Base-by-base conservation (phyloP, 1,284 basidiomycete species). In the Trichosporon sp. region DNA sequence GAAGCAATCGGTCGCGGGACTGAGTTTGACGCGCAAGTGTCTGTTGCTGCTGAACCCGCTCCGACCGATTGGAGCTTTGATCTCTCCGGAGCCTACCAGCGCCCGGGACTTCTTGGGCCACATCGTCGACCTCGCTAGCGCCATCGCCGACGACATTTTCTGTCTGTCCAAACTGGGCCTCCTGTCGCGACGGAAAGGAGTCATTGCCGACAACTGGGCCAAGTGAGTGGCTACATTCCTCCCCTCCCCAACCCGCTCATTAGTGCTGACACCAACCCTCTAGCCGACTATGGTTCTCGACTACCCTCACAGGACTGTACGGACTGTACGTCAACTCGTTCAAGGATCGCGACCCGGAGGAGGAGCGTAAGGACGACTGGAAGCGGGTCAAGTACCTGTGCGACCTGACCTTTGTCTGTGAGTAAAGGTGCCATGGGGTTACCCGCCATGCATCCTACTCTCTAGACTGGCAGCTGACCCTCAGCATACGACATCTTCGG, bases 1-100 rank as follows among this genome's bases (percentile, higher is more conserved):
- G 27, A 73, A 73, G 58, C 47, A 77, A 11, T 76, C 80, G 0
- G 73, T 75, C 9, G 70, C 75, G 0, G 74, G 76, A 11, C 73
- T 82, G 13, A 77, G 76, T 38, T 70, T 80, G 5, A 80, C 80
- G 11, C 74, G 80, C 51, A 82, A 82, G 76, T 82, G 81, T 66
- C 73, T 82, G 5, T 74, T 82, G 21, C 78, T 82, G 29, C 72
- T 80, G 64, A 80, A 78, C 60, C 80, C 81, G 23, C 72, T 82
- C 25, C 81, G 79, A 47, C 79, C 81, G 9, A 71, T 77, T 6
- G 75, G 75, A 27, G 73, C 77, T 29, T 77, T 82, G 12, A 68
- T 81, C 11, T 80, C 79, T 2, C 76, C 78, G 0, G 69, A 74
- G 29, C 81, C 81, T 0, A 78, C 77, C n/a, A 78, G 79, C 11